Percentiles rank a stretch among this genome's conserved stretches.
These are phyloP conservation scores for Diaporthe sp. DNA, from an alignment of 2,329 filamentous ascomycete genomes.

Conservation along the genomic window DNA sequence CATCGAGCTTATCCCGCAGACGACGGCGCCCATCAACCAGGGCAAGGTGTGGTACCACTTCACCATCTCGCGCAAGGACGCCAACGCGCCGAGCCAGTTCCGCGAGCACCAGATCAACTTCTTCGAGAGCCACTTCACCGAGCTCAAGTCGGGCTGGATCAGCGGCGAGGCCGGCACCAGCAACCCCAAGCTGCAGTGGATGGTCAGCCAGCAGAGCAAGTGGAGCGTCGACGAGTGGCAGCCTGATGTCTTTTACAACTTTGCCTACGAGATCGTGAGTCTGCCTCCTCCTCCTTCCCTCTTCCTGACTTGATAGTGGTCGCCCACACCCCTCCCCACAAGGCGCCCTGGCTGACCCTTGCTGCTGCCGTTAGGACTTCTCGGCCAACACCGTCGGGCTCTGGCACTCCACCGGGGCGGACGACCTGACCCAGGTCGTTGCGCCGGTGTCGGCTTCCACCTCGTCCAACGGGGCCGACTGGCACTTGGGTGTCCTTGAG, in stretches of 20 bases:
- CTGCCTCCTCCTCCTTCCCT: conserved; percentile 64
- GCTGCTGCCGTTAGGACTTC: conserved; percentile 63
- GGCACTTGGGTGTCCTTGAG: conserved; percentile 79
- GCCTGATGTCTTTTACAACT: conserved; percentile 79
- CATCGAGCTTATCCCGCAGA: conserved; percentile 81
- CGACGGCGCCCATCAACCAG: conserved; percentile 72
- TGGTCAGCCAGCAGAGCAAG: conserved; percentile 70
- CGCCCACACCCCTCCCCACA: not conserved
- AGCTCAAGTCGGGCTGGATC: conserved; percentile 78
- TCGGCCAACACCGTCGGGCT: conserved; percentile 71
- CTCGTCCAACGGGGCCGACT: conserved; percentile 77
- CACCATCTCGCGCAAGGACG: conserved; percentile 70
- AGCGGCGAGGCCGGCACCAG: conserved; percentile 58
- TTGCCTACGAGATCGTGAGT: conserved; percentile 55
- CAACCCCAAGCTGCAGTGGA: conserved; percentile 73
- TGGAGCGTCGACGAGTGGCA: conserved; percentile 72
- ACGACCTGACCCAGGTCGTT: conserved; percentile 69
- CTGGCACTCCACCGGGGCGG: conserved; percentile 77
- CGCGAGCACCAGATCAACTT: conserved; percentile 77
- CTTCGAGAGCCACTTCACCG: conserved; percentile 81
- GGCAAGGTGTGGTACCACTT: conserved; percentile 82
- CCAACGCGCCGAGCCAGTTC: conserved; percentile 71
- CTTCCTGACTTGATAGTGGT: conserved; percentile 53
- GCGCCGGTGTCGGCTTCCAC: conserved; percentile 69
- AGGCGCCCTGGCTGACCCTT: not conserved